A percentile compares a stretch with the other conserved stretches of the same genome.
phyloP scores from a whole-genome alignment of 106 monocot genomes.

The Dactylorhiza incarnata region DNA sequence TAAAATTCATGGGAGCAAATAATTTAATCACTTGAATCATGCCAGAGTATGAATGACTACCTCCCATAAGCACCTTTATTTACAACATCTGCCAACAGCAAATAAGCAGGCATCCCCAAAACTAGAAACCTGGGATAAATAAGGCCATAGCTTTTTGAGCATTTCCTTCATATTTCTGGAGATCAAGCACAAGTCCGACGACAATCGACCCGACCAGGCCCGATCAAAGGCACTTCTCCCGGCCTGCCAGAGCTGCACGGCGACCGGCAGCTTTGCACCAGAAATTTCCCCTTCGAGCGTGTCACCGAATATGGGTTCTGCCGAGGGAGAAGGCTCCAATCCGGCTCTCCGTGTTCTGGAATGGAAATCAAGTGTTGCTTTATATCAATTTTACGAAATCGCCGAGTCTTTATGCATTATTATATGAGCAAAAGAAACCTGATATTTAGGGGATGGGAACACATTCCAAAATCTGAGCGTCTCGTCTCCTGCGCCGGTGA shows the following conservation, averaged over 20 bases:
- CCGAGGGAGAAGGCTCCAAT: slow-evolving; percentile 21
- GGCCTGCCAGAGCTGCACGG: not conserved
- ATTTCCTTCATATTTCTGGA: not conserved
- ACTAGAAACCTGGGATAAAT: slow-evolving; percentile 4
- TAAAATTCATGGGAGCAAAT: not conserved
- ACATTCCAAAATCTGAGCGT: slow-evolving; percentile 95
- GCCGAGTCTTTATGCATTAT: not conserved
- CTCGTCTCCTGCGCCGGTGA: slow-evolving; percentile 96
- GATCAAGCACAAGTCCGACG: not conserved
- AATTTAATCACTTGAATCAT: not conserved
- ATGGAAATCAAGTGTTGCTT: not conserved
- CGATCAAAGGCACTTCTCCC: not conserved
- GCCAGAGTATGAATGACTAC: not conserved
- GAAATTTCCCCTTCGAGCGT: not conserved
- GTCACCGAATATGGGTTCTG: slow-evolving; percentile 25
- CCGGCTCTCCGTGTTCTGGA: slow-evolving; percentile 15
- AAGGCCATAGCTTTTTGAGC: not conserved
- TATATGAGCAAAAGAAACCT: slow-evolving; percentile 28
- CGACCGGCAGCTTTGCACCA: not conserved
- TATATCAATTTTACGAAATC: not conserved
- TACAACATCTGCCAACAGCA: not conserved
- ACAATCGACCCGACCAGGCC: not conserved
- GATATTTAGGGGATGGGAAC: slow-evolving; percentile 81
- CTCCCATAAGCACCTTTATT: not conserved
- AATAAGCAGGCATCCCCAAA: not conserved